These are phyloP conservation scores for Thymus mandschuricus DNA, from an alignment of 257 asterid genomes.

Conservation along the genomic window DNA sequence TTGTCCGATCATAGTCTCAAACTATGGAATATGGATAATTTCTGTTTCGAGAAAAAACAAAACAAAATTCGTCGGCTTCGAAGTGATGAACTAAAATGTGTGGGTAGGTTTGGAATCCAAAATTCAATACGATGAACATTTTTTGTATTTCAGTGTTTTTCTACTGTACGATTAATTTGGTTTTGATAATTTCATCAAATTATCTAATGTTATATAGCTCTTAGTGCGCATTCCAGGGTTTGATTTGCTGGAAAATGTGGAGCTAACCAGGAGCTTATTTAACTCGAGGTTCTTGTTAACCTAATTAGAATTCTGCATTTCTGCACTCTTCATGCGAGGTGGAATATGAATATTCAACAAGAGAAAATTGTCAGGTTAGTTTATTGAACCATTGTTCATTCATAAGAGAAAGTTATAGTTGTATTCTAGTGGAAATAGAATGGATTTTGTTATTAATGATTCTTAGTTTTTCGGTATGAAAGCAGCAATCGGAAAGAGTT, in stretches of 20 bases:
- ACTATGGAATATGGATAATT: background rate
- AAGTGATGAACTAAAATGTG: background rate
- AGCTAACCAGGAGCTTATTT: conserved; percentile 27
- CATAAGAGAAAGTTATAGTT: background rate
- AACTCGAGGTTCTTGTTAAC: conserved; percentile 7
- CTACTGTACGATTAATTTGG: background rate
- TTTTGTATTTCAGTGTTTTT: background rate
- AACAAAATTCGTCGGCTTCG: background rate
- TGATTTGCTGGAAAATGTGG: conserved; percentile 23
- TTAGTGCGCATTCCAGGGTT: conserved; percentile 35
- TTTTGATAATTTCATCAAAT: conserved; percentile 13
- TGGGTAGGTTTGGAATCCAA: background rate
- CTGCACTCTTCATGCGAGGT: conserved; percentile 21
- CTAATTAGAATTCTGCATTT: conserved; percentile 28
- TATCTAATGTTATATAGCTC: conserved; percentile 19
- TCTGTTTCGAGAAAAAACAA: background rate
- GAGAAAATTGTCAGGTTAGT: conserved; percentile 83
- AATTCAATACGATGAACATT: background rate
- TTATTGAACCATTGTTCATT: background rate
- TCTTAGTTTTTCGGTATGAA: background rate
- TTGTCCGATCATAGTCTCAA: conserved; percentile 2
- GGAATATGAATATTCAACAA: conserved; percentile 59
- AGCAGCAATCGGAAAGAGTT: background rate
- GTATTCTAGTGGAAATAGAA: background rate
- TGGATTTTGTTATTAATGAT: background rate